phyloP scores from a whole-genome alignment of 257 asterid genomes.

The Ocimum tenuiflorum region DNA sequence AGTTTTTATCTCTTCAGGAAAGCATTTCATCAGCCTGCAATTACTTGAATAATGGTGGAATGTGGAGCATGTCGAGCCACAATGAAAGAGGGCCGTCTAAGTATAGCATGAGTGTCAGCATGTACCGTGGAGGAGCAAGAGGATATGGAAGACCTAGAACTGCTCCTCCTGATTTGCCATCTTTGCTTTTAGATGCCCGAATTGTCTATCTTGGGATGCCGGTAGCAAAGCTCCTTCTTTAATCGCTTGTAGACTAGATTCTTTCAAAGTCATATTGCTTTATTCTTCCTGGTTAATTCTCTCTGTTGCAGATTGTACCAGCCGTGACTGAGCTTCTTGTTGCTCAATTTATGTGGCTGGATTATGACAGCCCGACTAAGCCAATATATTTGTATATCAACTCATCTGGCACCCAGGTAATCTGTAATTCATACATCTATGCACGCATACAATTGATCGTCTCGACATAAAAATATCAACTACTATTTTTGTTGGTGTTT shows the following conservation, averaged over 20 bases:
- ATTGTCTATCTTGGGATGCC: slow-evolving; percentile 97
- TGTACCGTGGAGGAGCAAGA: slow-evolving; percentile 77
- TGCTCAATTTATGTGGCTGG: slow-evolving; percentile 87
- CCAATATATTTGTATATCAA: slow-evolving; percentile 88
- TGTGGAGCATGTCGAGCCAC: slow-evolving; percentile 57
- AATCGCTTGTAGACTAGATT: slow-evolving; percentile 7
- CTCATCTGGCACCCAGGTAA: slow-evolving; percentile 89
- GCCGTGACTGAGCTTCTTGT: slow-evolving; percentile 86
- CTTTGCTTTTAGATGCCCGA: slow-evolving; percentile 81
- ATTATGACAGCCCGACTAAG: slow-evolving; percentile 59
- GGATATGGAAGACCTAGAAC: slow-evolving; percentile 61
- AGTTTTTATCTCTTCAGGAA: slow-evolving; percentile 39
- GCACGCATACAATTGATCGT: not conserved
- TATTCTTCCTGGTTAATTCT: not conserved
- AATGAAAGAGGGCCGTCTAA: slow-evolving; percentile 49
- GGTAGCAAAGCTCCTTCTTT: slow-evolving; percentile 35
- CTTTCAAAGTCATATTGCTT: not conserved
- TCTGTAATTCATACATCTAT: slow-evolving; percentile 28
- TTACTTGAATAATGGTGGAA: slow-evolving; percentile 69
- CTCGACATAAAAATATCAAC: not conserved
- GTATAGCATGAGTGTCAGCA: slow-evolving; percentile 66
- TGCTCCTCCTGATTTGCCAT: slow-evolving; percentile 94
- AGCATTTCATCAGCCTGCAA: slow-evolving; percentile 62
- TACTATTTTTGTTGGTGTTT: too few relatives aligned
- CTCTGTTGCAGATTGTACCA: slow-evolving; percentile 65